A percentile compares a stretch with the other conserved stretches of the same genome.
These are phyloP conservation scores for Penicillium olsonii DNA, from an alignment of 2,329 filamentous ascomycete species.

Conservation along the genomic window DNA sequence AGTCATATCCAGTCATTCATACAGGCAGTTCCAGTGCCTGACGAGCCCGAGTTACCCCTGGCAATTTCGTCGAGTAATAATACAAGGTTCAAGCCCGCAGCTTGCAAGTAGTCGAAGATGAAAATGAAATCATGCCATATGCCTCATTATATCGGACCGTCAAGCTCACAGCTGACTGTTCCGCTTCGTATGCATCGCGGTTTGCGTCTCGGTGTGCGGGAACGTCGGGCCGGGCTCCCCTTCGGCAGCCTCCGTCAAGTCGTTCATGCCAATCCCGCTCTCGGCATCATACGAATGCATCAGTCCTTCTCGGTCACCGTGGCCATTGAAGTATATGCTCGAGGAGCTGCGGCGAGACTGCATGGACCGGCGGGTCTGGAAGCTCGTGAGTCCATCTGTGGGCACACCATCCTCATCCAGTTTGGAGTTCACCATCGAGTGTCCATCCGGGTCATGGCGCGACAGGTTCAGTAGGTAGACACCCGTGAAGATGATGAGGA, in stretches of 20 bases:
- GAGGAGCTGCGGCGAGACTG: constrained; percentile 75
- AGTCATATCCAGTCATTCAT: constrained; percentile 33
- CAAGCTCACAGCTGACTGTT: constrained; percentile 29
- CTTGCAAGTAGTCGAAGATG: constrained; percentile 2
- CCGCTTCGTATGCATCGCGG: constrained; percentile 32
- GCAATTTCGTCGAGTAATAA: constrained; percentile 28
- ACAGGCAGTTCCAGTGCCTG: constrained; percentile 27
- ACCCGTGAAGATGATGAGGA: constrained; percentile 91
- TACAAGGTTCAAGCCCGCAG: constrained; percentile 21
- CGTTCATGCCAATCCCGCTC: constrained; percentile 72
- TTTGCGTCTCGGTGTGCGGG: constrained; percentile 28
- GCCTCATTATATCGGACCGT: constrained; percentile 23
- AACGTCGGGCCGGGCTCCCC: constrained; percentile 46
- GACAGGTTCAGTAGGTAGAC: constrained; percentile 97
- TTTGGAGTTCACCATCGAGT: constrained; percentile 62
- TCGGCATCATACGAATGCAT: constrained; percentile 91
- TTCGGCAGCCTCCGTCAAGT: constrained; percentile 76
- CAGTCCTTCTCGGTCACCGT: constrained; percentile 73
- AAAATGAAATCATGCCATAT: constrained; percentile 25
- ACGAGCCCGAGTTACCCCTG: constrained; percentile 22
- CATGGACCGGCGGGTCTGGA: constrained; percentile 92
- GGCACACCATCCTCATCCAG: constrained; percentile 69
- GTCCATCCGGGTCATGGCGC: constrained; percentile 82
- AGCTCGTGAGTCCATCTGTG: constrained; percentile 84
- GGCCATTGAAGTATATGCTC: constrained; percentile 57